Evolutionary conservation across 495 filamentous ascomycete species (phyloP), one percentile per base, ranked within the genome.

Genomic region (Delitschia confertaspora): DNA sequence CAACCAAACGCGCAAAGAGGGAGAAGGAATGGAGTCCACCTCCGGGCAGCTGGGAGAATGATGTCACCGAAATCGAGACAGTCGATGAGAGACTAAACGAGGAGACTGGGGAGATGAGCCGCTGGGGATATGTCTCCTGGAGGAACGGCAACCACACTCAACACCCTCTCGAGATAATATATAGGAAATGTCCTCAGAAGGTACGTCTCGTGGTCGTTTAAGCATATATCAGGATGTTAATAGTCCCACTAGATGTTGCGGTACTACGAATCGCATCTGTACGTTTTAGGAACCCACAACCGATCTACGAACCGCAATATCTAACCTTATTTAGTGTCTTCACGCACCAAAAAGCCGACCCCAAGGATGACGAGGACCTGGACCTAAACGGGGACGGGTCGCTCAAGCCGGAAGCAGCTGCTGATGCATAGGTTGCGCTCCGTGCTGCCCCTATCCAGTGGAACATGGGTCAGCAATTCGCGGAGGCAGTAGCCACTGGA

Each of bases 51-150:
- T 83, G 79, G 79, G 79, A 81, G 26, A 55, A 65, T 3, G 60
- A 76, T 14, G 65, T 83, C 3, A 50, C 66, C 19, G 55, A 38
- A 2, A 67, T 83, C 11, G 70, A 79, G 20, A 78, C 78, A 0
- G 70, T 82, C 29, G 61, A 73, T 38, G 67, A 75, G 22, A 43
- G 24, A 4, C 10, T 33, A 5, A 39, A 60, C 22, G 21, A 27
- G 10, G 53, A 30, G 64, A 76, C 38, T 47, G 58, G 13, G 49
- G 60, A 60, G 10, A 44, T 53, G 4, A 57, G 47, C 18, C 49
- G 74, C 3, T 67, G 65, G 27, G 79, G 68, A 0, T 76, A 70
- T 38, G 48, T 82, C 2, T 52, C 70, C 13, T 83, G 76, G 74
- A 75, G 67, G 25, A 73, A 76, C 36, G 47, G 49, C 5, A 45